phyloP scores from a whole-genome alignment of 495 filamentous ascomycete species.

The Podospora sp. region DNA sequence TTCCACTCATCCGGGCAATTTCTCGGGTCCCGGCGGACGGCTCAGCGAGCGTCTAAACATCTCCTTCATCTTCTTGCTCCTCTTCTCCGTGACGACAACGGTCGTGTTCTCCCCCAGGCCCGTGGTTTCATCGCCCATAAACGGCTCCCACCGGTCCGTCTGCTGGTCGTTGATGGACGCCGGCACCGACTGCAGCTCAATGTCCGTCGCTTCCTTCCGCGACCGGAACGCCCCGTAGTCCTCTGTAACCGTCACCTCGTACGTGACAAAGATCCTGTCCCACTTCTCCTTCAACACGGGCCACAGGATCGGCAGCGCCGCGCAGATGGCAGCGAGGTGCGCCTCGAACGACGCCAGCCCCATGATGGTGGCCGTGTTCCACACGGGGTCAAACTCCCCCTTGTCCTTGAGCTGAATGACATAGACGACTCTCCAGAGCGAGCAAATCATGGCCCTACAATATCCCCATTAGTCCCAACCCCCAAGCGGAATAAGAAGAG shows the following conservation, averaged over 20 bases:
- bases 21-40: too few relatives aligned
- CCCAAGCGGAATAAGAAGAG: background rate
- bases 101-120: conserved; percentile 21
- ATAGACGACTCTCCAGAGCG: conserved; percentile 37
- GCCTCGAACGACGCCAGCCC: conserved; percentile 12
- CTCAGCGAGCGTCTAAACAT: background rate
- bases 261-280: conserved; percentile 38
- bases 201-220: conserved; percentile 1
- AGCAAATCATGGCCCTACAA: conserved; percentile 35
- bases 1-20: too few relatives aligned
- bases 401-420: conserved; percentile 25
- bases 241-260: conserved; percentile 31
- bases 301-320: conserved; percentile 42
- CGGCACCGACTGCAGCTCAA: conserved; percentile 4
- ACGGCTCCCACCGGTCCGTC: conserved; percentile 19
- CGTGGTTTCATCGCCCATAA: conserved; percentile 22
- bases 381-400: conserved; percentile 36
- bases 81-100: conserved; percentile 17
- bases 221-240: conserved; percentile 1
- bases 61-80: background rate
- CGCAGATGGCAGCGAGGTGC: conserved; percentile 26
- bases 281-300: conserved; percentile 9
- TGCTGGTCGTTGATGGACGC: background rate
- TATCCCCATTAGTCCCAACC: background rate
- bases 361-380: conserved; percentile 30